Percentiles rank a stretch among this genome's conserved stretches.
Conservation (phyloP, 2,329 filamentous ascomycete species). For the Colletotrichum sp. region DNA sequence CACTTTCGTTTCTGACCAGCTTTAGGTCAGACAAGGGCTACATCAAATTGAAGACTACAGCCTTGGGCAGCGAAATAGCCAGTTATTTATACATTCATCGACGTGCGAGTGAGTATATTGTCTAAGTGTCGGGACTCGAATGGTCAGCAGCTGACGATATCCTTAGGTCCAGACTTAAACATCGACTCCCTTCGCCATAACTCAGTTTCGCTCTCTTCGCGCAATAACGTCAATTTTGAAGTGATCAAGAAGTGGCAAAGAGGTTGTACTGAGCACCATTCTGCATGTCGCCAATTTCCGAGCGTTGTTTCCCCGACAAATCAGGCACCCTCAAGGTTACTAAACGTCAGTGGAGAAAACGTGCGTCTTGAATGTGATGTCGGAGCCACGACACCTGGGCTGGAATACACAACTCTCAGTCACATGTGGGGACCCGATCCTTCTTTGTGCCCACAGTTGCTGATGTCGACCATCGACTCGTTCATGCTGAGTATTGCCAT, state of each 20-base stretch:
- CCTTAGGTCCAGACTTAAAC: neutral
- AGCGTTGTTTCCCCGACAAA: neutral
- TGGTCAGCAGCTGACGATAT: neutral
- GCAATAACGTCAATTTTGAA: neutral
- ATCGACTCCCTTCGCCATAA: neutral
- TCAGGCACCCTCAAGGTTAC: neutral
- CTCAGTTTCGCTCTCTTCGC: neutral
- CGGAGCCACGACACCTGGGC: neutral
- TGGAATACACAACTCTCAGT: neutral
- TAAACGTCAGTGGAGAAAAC: neutral
- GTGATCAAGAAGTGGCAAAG: neutral
- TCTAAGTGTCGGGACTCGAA: accelerated
- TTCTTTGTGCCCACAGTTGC: neutral
- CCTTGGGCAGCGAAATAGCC: neutral
- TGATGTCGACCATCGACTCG: neutral
- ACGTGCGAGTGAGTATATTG: neutral
- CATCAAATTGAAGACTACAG: neutral
- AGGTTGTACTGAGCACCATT: neutral
- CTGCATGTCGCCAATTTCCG: neutral
- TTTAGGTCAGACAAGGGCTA: neutral
- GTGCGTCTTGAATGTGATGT: neutral
- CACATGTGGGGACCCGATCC: neutral
- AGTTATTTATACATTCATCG: neutral
- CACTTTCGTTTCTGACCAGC: neutral
- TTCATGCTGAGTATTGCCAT: neutral